Conservation (phyloP, 306 rosid species). For the Astragalus membranaceus region DNA sequence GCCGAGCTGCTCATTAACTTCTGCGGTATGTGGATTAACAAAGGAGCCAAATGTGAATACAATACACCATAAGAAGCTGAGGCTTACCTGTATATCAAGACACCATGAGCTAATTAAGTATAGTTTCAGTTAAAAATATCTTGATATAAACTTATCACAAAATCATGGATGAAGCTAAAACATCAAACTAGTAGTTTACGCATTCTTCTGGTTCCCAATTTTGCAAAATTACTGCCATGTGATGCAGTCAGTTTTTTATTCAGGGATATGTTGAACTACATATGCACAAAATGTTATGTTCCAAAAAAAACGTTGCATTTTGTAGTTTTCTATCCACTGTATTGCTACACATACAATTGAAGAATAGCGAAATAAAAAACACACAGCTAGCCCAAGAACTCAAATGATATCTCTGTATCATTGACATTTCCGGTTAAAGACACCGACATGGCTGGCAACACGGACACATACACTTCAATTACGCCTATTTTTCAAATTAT, state of each 20-base stretch:
- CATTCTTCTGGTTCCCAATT: background rate
- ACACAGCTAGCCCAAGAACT: background rate
- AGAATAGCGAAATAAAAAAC: background rate
- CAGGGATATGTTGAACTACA: background rate
- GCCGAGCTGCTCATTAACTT: too few species aligned
- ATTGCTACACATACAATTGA: background rate
- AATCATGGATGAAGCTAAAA: background rate
- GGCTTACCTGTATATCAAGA: conserved; percentile 65
- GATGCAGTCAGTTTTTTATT: background rate
- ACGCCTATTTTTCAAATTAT: too few species aligned
- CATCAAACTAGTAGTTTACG: background rate
- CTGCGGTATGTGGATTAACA: too few species aligned
- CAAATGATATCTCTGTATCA: background rate
- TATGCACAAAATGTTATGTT: too few species aligned
- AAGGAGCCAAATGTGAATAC: background rate
- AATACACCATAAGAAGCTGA: conserved; percentile 5
- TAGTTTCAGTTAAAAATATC: background rate
- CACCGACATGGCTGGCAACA: too few species aligned
- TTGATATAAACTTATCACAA: background rate
- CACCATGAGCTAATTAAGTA: conserved; percentile 55
- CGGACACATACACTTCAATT: too few species aligned
- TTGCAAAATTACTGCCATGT: background rate
- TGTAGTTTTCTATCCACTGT: background rate
- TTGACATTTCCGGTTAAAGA: too few species aligned
- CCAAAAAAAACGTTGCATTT: background rate